Conservation (phyloP, 352 stramenopile species). For the Pythium graminicola region DNA sequence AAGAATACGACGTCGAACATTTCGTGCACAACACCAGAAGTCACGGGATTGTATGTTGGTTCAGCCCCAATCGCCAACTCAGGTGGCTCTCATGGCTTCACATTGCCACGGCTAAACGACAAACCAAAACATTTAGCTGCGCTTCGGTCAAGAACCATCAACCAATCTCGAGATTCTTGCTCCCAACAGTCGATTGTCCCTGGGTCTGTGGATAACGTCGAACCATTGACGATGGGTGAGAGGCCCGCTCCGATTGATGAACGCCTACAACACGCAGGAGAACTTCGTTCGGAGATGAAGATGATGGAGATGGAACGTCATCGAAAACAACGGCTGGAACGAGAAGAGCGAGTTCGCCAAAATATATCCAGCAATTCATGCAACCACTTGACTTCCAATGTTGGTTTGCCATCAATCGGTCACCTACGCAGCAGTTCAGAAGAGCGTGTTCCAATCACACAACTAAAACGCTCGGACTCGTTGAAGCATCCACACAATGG, state of each 20-base stretch:
- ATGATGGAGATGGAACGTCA: constrained; percentile 38
- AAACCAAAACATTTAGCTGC: background rate
- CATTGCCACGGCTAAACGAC: background rate
- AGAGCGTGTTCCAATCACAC: no score
- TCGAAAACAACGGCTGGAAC: constrained; percentile 31
- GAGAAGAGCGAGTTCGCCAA: constrained; percentile 36
- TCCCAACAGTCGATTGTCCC: background rate
- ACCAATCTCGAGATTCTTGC: background rate
- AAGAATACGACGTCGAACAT: constrained; percentile 1
- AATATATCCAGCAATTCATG: constrained; percentile 23
- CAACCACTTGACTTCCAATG: constrained; percentile 11
- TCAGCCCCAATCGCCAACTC: background rate
- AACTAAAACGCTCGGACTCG: background rate
- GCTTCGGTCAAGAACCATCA: background rate
- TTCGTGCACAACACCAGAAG: background rate
- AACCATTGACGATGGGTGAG: background rate
- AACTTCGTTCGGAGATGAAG: constrained; percentile 34
- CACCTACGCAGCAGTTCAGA: background rate
- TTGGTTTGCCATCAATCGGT: background rate
- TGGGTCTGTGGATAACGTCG: background rate
- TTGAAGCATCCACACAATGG: background rate
- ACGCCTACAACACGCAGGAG: constrained; percentile 36
- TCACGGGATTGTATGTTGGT: constrained; percentile 6
- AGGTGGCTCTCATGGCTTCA: no score
- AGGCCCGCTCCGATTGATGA: background rate